Evolutionary conservation across 225 moss, liverwort and hornwort genomes (phyloP), one percentile per base, ranked within the genome.

Genomic region (Pseudoscleropodium purum): DNA sequence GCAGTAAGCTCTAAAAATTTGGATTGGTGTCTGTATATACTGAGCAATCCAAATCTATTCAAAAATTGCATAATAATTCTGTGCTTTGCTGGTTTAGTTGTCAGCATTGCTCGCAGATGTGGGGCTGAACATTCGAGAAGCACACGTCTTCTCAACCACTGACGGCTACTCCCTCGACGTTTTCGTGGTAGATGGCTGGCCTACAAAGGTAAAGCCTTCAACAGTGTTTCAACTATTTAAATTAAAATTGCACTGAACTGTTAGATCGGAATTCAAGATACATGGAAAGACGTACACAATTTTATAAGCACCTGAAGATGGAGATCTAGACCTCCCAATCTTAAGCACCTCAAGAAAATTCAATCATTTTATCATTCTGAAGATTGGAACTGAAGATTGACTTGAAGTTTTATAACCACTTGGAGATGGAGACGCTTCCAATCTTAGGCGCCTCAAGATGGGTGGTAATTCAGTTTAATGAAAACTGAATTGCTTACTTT

Each of bases 131-230:
- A 99, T 99, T 85, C 96, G 96, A 31, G 98, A 99, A 91, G 98
- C 98, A 59, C 98, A 99, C 88, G 96, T 96, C 62, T 99, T 99
- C 75, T 97, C 97, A 45, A 97, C 98, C 60, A 89, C 91, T 11
- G 98, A 99, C 89, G 98, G 98, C 36, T 99, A 94, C 86, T 99
- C 98, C 18, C 92, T 99, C 20, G 97, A 97, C 86, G 98, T 99
- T 47, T 99, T 99, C 85, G 97, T 97, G 39, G 97, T 96, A 21
- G 96, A 99, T 92, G 97, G 98, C 68, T 99, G 97, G 98, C 95
- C 92, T 37, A 92, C 96, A 75, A 96, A 96, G 97, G 98, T 98
- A 89, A 86, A 33, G 36, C 25, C 83, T 66, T 25, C 49, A 36
- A 18, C 63, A 63, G 23, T 9, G 61, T 61, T 81, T 64, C 47